Evolutionary conservation across 441 rosid genomes (phyloP), one percentile per base, ranked within the genome.

Genomic region (Croton laevigatus): DNA sequence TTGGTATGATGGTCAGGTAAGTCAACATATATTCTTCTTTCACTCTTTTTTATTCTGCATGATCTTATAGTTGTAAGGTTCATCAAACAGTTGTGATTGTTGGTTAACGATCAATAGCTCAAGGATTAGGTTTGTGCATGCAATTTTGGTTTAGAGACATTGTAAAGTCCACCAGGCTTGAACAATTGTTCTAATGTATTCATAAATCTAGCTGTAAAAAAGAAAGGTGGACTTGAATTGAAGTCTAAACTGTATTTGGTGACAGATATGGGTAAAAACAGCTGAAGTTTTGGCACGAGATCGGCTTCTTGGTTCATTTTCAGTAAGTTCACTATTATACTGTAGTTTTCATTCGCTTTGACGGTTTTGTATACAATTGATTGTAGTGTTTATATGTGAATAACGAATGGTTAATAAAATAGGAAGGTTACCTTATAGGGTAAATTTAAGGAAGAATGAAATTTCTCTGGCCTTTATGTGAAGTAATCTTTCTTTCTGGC

Each of bases 1-100:
- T 19, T 91, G 98, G 97, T 94, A 90, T 51, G 98, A 94, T 80
- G 97, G 98, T 66, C 97, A 89, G 97, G 98, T 91, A 80, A 11
- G 9, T 59, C 40, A 40, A 45, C 49, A 58, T 44, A 45, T 20
- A 7, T 13, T 53, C 8, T 40, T 3, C 54, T n/a, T 52, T 40
- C 13, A 2, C 0, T n/a, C 20, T 11, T n/a, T 60, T 38, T 8
- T 8, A 7, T 8, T n/a, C n/a, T 7, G 13, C n/a, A 17, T 17
- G 6, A 17, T 17, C 19, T 19, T 3, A 16, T 51, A n/a, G 23
- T 9, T 17, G 1, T n/a, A 53, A 53, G 11, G 20, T n/a, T 53
- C 58, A 53, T 53, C 27, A 53, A 8, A n/a, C 19, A n/a, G 2
- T 53, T 59, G 40, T 32, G 44, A 32, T 34, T 32, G n/a, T 59